Base-by-base conservation (phyloP, 2,329 filamentous ascomycete genomes). In the Hypomyces rosellus region DNA sequence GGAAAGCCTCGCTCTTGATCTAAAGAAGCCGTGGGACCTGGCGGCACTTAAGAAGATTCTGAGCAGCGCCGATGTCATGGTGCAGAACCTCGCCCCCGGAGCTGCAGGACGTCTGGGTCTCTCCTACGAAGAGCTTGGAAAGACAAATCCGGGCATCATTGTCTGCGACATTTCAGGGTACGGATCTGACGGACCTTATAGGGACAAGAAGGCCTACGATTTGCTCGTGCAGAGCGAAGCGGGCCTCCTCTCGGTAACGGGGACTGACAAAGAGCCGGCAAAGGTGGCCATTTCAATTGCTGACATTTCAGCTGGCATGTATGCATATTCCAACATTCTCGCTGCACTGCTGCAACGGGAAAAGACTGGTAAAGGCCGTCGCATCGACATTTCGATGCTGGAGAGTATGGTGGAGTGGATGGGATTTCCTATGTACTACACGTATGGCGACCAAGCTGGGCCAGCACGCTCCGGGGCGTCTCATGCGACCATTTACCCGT, bases 331-430 rank as follows among this genome's bases (percentile, higher is more conserved):
- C 22, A 76, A 73, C 48, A 77, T 80, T 36, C 61, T 80, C 4
- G 73, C 72, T 0, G 77, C 76, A 0, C 53, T 80, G 4, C 56
- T 78, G 16, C 71, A 75, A 55, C 71, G 78, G 1, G 64, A 61
- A 1, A 76, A 72, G 54, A 75, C 75, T 0, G 74, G 75, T 0
- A 63, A 64, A 30, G 78, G 78, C 0, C 72, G 69, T 33, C 67
- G 70, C 15, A 68, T 81, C 16, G 78, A 81, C 40, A 74, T 81
- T 14, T 78, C 75, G 2, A 81, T 81, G 78, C 65, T 81, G 7
- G 78, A 81, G 58, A 71, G 72, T 44, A 77, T 81, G 76, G 68
- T 73, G 0, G 78, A 81, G 57, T 81, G 78, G 78, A 81, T 81
- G 77, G 65, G 65, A 0, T 81, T 80, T 44, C 77, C 76, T 0